phyloP scores from a whole-genome alignment of 2,329 filamentous ascomycete genomes.

The Phyllachora maydis region DNA sequence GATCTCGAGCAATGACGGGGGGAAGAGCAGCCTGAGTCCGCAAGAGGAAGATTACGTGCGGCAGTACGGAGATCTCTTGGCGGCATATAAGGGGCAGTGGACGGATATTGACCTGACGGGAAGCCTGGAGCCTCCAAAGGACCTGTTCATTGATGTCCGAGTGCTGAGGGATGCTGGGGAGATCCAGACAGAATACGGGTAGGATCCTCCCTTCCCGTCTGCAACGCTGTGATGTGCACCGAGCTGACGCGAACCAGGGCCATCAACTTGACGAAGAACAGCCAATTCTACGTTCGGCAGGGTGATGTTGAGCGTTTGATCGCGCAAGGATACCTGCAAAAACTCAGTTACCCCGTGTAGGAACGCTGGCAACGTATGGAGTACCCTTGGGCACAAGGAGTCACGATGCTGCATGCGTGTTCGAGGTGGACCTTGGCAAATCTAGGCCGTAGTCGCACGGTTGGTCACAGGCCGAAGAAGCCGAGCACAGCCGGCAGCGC shows the following conservation, averaged over 20 bases:
- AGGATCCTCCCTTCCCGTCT: constrained; percentile 17
- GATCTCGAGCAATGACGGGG: constrained; percentile 19
- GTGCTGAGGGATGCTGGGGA: constrained; percentile 94
- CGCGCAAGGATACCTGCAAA: constrained; percentile 84
- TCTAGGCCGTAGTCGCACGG: too few species aligned
- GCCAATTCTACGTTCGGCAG: constrained; percentile 90
- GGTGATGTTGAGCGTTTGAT: constrained; percentile 91
- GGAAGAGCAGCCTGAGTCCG: constrained; percentile 57
- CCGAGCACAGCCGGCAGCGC: too few species aligned
- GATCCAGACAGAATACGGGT: constrained; percentile 98
- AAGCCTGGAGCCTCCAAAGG: constrained; percentile 78
- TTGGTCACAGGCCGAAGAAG: too few species aligned
- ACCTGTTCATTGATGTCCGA: constrained; percentile 90
- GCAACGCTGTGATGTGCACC: too few species aligned
- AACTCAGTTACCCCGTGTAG: constrained; percentile 59
- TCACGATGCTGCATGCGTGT: too few species aligned
- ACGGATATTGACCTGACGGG: constrained; percentile 93
- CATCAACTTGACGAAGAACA: constrained; percentile 93
- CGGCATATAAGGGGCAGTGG: constrained; percentile 97
- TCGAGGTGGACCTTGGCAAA: too few species aligned
- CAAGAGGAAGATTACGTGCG: constrained; percentile 95
- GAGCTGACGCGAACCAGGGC: too few species aligned
- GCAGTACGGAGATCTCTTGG: constrained; percentile 75
- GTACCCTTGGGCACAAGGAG: too few species aligned
- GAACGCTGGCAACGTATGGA: too few species aligned